Evolutionary conservation across 148 eudicot species (phyloP).

Genomic region (Cornus florida): DNA sequence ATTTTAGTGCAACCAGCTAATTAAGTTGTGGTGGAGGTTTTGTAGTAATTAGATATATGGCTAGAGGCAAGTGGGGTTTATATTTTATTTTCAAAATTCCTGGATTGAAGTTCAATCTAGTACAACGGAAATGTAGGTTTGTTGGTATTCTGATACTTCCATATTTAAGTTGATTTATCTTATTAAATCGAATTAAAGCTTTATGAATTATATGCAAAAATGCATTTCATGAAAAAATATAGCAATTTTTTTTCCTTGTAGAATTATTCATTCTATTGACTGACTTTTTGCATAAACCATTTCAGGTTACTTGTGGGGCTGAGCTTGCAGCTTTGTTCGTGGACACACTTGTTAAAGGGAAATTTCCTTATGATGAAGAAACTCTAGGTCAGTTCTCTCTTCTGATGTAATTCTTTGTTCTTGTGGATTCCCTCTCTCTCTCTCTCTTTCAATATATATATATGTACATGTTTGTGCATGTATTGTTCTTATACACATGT

Average conservation of each 20-base stretch:
- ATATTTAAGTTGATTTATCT: background rate
- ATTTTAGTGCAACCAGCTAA: background rate
- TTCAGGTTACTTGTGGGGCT: constrained; percentile 88
- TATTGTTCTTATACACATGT: too few relatives aligned
- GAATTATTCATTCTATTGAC: background rate
- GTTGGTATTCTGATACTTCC: background rate
- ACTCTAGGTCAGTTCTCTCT: constrained; percentile 60
- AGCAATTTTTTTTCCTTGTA: background rate
- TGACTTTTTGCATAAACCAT: background rate
- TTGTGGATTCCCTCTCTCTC: background rate
- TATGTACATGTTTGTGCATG: too few relatives aligned
- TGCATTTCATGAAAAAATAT: background rate
- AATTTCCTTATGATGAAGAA: constrained; percentile 50
- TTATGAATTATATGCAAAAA: background rate
- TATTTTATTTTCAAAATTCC: background rate
- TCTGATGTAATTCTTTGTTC: background rate
- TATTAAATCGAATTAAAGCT: background rate
- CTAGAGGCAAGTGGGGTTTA: background rate
- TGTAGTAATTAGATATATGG: constrained; percentile 1
- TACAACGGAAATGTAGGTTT: background rate
- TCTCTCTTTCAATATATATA: background rate
- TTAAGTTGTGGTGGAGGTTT: background rate
- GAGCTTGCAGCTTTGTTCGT: constrained; percentile 85
- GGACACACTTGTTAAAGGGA: constrained; percentile 86
- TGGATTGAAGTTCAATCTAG: background rate